Percentiles rank a stretch among this genome's conserved stretches.
Evolutionary conservation across 768 basidiomycete species (phyloP).

Genomic region (Tylopilus vinaceipallidus): DNA sequence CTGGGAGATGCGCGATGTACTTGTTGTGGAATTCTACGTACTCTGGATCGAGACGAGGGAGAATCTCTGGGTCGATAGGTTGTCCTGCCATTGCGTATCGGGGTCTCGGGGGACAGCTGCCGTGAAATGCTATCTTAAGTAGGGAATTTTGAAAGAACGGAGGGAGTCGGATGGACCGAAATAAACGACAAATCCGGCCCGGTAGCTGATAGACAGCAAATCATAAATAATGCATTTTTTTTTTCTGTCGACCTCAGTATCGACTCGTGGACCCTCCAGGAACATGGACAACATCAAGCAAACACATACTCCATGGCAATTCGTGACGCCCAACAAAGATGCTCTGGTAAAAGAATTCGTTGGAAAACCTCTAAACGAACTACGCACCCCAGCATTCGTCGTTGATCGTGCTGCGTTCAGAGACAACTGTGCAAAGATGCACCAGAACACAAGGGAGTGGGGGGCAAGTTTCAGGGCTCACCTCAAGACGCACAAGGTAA

Average conservation of each 20-base stretch:
- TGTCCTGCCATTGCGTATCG: constrained; percentile 28
- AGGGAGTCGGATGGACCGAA: background rate
- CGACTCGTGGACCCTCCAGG: background rate
- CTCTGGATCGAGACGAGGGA: constrained; percentile 59
- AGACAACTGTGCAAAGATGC: constrained; percentile 73
- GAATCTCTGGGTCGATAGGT: constrained; percentile 62
- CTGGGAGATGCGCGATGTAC: constrained; percentile 43
- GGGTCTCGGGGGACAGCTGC: background rate
- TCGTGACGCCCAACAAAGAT: constrained; percentile 45
- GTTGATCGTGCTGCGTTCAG: constrained; percentile 74
- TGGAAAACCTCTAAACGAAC: constrained; percentile 50
- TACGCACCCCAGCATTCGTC: constrained; percentile 77
- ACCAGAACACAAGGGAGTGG: constrained; percentile 60
- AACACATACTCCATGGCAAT: constrained; percentile 44
- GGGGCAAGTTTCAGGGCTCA: constrained; percentile 77
- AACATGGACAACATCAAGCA: constrained; percentile 35
- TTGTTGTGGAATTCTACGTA: constrained; percentile 62
- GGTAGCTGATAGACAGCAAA: background rate
- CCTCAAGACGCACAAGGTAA: constrained; percentile 81
- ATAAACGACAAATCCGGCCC: constrained; percentile 4
- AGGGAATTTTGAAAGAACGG: background rate
- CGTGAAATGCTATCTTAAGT: constrained; percentile 13
- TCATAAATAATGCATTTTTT: constrained; percentile 3
- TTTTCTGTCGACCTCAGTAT: background rate
- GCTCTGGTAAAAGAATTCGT: constrained; percentile 53